Evolutionary conservation across 2,329 filamentous ascomycete genomes (phyloP), one percentile per base, ranked within the genome.

Genomic region (Verticillium zaregamsianum): DNA sequence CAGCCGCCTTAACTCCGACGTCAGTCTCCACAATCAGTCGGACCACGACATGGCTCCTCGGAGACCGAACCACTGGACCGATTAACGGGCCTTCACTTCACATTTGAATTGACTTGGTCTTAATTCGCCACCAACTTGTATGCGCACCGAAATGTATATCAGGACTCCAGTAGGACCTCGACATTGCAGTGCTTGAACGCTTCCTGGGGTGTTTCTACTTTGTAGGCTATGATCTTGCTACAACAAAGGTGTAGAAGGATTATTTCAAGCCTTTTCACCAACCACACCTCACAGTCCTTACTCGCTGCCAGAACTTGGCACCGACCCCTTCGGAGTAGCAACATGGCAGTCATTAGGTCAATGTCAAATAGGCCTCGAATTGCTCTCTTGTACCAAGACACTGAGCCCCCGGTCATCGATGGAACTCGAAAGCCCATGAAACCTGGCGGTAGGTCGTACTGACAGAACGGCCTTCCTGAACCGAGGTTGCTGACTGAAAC

Each of bases 391-490:
- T 79, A 79, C 60, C 80, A 83, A 67, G 78, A 73, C 4, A 72
- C 81, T 55, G 75, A 80, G 2, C 77, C 79, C 4, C 80, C 81
- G 0, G 37, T 79, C 4, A 77, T 82, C 57, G 76, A 80, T 60
- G 80, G 80, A 2, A 74, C 79, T 3, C 71, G 70, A 17, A 84
- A 83, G 63, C 80, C 80, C 1, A 77, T 72, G 66, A 83, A 84
- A 62, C 80, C 80, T 15, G 79, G 79, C 57, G 76, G 78, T 77
- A 66, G 39, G 12, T 15, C 11, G 11, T 12, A 28, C 28, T 28
- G 28, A 1, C 28, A 28, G 28, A 6, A 28, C 4, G 28, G 5
- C 6, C 5, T 28, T 28, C 6, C 4, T 28, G 28, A 28, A 6
- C 28, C 1, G 5, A 28, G 28, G 6, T 6, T 28, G 28, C 28